These are phyloP conservation scores for Lepiota subincarnata DNA, from an alignment of 768 basidiomycete species.

Conservation along the genomic window DNA sequence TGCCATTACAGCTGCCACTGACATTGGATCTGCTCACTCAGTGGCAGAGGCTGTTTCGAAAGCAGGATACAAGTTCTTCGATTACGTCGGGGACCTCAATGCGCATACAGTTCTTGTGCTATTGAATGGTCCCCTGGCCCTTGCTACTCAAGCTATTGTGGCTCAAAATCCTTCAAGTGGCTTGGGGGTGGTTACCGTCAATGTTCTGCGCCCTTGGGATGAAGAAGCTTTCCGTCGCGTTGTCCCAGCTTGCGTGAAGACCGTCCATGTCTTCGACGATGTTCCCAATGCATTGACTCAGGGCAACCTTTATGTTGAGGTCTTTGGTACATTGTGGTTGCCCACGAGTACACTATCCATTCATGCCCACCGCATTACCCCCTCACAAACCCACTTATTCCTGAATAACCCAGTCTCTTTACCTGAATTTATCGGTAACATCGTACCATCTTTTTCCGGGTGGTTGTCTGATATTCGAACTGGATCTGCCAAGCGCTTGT, in stretches of 20 bases:
- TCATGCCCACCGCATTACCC: slow-evolving; percentile 55
- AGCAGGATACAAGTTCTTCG: slow-evolving; percentile 72
- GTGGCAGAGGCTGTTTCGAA: slow-evolving; percentile 48
- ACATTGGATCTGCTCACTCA: slow-evolving; percentile 25
- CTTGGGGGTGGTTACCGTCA: slow-evolving; percentile 66
- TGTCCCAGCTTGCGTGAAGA: slow-evolving; percentile 55
- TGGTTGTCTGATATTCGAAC: slow-evolving; percentile 19
- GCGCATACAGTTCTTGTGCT: slow-evolving; percentile 68
- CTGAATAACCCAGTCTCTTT: slow-evolving; percentile 42
- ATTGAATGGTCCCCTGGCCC: slow-evolving; percentile 75
- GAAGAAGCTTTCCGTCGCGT: slow-evolving; percentile 54
- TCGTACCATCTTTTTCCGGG: slow-evolving; percentile 20
- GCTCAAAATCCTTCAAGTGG: slow-evolving; percentile 30
- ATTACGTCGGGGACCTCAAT: slow-evolving; percentile 62
- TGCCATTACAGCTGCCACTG: slow-evolving; percentile 34
- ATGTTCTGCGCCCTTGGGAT: slow-evolving; percentile 83
- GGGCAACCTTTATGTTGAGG: slow-evolving; percentile 68
- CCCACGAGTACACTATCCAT: slow-evolving; percentile 33
- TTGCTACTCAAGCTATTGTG: slow-evolving; percentile 52
- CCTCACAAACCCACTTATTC: slow-evolving; percentile 50
- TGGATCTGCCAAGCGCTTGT: slow-evolving; percentile 51
- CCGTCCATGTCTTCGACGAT: slow-evolving; percentile 76
- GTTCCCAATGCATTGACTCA: slow-evolving; percentile 58
- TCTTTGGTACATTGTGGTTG: slow-evolving; percentile 56
- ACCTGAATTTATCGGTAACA: slow-evolving; percentile 32